These are phyloP conservation scores for Pseudozyma hubeiensis DNA, from an alignment of 1,284 basidiomycete genomes.

Conservation along the genomic window DNA sequence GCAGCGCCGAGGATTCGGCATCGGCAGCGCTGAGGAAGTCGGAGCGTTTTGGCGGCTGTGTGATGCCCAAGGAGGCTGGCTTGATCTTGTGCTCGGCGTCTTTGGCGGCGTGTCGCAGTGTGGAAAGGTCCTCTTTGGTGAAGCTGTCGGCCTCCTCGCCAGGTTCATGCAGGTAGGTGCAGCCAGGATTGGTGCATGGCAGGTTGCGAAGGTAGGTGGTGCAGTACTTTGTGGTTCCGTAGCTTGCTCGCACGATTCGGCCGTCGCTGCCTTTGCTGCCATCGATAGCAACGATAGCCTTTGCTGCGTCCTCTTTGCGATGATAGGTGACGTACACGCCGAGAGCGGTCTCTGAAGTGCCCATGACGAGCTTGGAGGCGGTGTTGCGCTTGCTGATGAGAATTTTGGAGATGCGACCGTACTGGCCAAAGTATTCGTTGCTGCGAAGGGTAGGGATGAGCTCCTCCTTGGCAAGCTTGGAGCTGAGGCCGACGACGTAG, in stretches of 20 bases:
- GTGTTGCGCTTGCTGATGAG: constrained; percentile 89
- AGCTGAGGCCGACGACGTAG: constrained; percentile 92
- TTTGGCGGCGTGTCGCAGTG: constrained; percentile 66
- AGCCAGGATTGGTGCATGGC: constrained; percentile 86
- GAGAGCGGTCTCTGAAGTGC: constrained; percentile 78
- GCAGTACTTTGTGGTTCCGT: constrained; percentile 98
- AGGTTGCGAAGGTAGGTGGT: constrained; percentile 91
- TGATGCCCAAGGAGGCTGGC: constrained; percentile 54
- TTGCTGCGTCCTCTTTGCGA: constrained; percentile 91
- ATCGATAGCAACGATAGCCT: constrained; percentile 92
- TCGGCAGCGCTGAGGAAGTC: constrained; percentile 32
- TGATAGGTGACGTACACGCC: constrained; percentile 97
- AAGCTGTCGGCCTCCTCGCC: constrained; percentile 96
- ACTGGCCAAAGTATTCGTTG: constrained; percentile 97
- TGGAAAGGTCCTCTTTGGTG: constrained; percentile 67
- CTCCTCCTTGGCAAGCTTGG: constrained; percentile 94
- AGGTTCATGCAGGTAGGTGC: constrained; percentile 96
- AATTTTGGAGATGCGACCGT: constrained; percentile 97
- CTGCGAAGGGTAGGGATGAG: constrained; percentile 93
- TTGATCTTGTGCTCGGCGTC: constrained; percentile 67
- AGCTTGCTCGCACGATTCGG: constrained; percentile 81
- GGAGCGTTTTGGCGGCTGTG: constrained; percentile 45
- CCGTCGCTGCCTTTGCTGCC: constrained; percentile 75
- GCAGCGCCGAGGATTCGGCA: constrained; percentile 59
- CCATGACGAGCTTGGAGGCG: constrained; percentile 73